A percentile compares a stretch with the other conserved stretches of the same genome.
phyloP scores from a whole-genome alignment of 2,329 filamentous ascomycete species.

The Cytospora paraplurivora region DNA sequence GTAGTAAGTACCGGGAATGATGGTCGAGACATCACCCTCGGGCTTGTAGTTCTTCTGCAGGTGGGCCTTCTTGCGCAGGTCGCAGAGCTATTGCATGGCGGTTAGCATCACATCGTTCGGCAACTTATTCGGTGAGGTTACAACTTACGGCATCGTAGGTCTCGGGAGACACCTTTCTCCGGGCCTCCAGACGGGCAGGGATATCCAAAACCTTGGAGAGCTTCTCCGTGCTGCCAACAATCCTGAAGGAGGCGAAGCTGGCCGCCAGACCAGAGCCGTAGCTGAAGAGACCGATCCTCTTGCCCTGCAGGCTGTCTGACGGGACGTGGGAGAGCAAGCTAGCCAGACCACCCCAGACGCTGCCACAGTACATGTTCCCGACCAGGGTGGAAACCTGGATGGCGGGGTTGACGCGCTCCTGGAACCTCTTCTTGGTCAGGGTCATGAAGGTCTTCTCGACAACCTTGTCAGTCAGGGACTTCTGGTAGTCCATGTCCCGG shows the following conservation, averaged over 20 bases:
- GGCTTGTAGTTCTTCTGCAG: conserved; percentile 79
- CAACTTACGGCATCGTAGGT: conserved; percentile 71
- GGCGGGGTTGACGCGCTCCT: conserved; percentile 72
- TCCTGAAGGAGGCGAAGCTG: conserved; percentile 72
- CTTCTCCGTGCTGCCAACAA: conserved; percentile 68
- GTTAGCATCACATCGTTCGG: neutral
- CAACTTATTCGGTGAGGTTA: neutral
- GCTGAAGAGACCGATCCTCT: conserved; percentile 76
- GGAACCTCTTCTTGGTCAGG: conserved; percentile 81
- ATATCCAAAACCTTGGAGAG: conserved; percentile 72
- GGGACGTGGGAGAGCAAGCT: conserved; percentile 67
- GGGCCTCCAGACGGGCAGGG: conserved; percentile 65
- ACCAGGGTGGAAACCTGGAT: conserved; percentile 78
- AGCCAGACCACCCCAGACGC: conserved; percentile 76
- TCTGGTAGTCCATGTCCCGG: conserved; percentile 75
- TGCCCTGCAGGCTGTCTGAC: conserved; percentile 65
- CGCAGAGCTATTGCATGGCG: conserved; percentile 62
- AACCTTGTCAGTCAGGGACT: conserved; percentile 77
- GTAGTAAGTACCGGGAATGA: conserved; percentile 73
- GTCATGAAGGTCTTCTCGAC: conserved; percentile 87
- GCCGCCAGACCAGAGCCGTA: conserved; percentile 76
- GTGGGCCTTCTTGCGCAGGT: conserved; percentile 80
- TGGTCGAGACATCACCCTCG: conserved; percentile 66
- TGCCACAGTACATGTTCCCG: conserved; percentile 69
- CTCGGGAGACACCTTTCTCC: conserved; percentile 68